Percentiles rank a stretch among this genome's conserved stretches.
phyloP scores from a whole-genome alignment of 1,139 yeast species.

The Ashbya aceris region DNA sequence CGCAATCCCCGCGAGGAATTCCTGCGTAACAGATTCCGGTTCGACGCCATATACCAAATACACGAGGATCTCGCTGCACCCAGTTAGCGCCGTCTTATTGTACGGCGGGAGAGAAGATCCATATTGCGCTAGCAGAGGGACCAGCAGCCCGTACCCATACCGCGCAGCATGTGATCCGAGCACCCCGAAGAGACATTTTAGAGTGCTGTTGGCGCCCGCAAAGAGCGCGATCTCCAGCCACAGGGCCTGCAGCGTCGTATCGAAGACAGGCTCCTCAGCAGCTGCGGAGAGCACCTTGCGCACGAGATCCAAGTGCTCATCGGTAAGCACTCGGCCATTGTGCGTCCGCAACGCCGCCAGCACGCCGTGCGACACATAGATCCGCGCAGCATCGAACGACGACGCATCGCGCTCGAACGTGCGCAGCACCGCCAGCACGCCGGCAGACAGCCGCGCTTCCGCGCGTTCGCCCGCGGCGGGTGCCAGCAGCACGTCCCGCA shows the following conservation, averaged over 20 bases:
- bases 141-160: background rate
- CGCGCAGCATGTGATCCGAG: background rate
- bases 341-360: constrained; percentile 39
- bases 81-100: background rate
- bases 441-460: constrained; percentile 19
- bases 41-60: constrained; percentile 1
- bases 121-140: background rate
- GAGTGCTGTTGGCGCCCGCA: constrained; percentile 13
- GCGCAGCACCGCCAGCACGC: constrained; percentile 32
- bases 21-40: background rate
- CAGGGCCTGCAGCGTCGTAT: constrained; percentile 42
- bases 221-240: constrained; percentile 39
- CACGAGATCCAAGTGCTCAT: constrained; percentile 30
- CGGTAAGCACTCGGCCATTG: constrained; percentile 29
- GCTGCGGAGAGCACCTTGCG: constrained; percentile 41
- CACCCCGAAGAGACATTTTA: too few relatives aligned
- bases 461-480: constrained; percentile 24
- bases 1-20: background rate
- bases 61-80: background rate
- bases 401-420: constrained; percentile 41
- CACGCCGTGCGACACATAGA: constrained; percentile 53
- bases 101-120: background rate
- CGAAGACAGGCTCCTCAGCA: constrained; percentile 53
- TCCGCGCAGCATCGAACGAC: constrained; percentile 64
- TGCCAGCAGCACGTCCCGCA: constrained; percentile 32